Percentiles rank a stretch among this genome's conserved stretches.
phyloP scores from a whole-genome alignment of 2,329 filamentous ascomycete genomes.

The Thyridium curvatum region DNA sequence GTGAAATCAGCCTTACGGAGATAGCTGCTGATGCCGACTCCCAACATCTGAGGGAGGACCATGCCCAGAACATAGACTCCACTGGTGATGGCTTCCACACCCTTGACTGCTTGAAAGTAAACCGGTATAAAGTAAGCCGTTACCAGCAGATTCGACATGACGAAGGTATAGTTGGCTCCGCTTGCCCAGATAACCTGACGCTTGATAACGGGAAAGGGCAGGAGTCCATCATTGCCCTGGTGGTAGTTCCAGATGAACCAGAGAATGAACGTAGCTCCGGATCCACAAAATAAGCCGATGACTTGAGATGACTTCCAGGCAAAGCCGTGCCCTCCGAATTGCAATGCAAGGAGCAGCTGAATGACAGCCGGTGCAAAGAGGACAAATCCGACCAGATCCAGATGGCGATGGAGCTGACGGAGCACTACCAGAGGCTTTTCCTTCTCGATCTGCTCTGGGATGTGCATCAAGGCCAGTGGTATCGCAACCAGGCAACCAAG shows the following conservation, averaged over 20 bases:
- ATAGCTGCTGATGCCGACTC: too few relatives aligned
- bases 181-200: conserved; percentile 14
- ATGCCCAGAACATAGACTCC: conserved; percentile 20
- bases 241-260: conserved; percentile 31
- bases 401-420: conserved; percentile 20
- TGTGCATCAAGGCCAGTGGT: conserved; percentile 20
- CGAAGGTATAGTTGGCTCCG: conserved; percentile 11
- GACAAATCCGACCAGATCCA: conserved; percentile 34
- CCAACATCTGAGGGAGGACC: too few relatives aligned
- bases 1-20: neutral
- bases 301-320: conserved; percentile 16
- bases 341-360: conserved; percentile 35
- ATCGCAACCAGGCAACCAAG: conserved; percentile 26
- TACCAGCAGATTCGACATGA: conserved; percentile 11
- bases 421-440: conserved; percentile 16
- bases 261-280: conserved; percentile 7
- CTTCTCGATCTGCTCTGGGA: conserved; percentile 28
- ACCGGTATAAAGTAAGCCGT: conserved; percentile 17
- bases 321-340: conserved; percentile 21
- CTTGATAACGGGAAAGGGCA: conserved; percentile 17
- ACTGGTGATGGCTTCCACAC: conserved; percentile 10
- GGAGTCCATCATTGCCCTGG: conserved; percentile 15
- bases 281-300: conserved; percentile 17
- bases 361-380: conserved; percentile 33
- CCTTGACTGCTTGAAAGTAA: conserved; percentile 18